Evolutionary conservation across 176 grass and related monocot species (phyloP).

Genomic region (Cenchrus americanus): DNA sequence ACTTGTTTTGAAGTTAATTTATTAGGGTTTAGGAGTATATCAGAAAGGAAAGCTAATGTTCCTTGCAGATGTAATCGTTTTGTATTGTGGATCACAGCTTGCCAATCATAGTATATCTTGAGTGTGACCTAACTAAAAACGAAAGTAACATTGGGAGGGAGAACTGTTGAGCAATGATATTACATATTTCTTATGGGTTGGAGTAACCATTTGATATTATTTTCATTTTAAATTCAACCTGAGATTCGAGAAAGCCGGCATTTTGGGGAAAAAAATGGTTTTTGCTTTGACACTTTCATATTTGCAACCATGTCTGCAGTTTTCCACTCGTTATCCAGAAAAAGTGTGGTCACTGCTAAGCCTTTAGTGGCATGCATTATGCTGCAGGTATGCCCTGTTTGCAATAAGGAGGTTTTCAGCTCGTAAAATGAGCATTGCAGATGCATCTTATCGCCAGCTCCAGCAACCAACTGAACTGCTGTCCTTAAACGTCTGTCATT

Average conservation of each 20-base stretch:
- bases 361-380: slow-evolving; percentile 18
- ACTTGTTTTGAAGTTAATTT: slow-evolving; percentile 1
- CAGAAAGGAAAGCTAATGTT: background rate
- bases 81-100: background rate
- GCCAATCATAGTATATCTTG: background rate
- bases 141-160: background rate
- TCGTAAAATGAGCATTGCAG: slow-evolving; percentile 39
- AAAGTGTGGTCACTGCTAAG: slow-evolving; percentile 5
- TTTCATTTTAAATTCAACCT: background rate
- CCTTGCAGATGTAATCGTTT: background rate
- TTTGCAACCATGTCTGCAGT: background rate
- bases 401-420: slow-evolving; percentile 69
- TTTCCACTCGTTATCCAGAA: slow-evolving; percentile 4
- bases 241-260: too few relatives aligned
- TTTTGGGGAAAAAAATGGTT: background rate
- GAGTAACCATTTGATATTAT: background rate
- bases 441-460: slow-evolving; percentile 13
- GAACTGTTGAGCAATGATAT: background rate
- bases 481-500: too few relatives aligned
- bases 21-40: background rate
- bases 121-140: background rate
- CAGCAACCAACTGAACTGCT: background rate
- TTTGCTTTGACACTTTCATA: background rate
- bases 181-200: background rate
- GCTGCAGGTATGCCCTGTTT: slow-evolving; percentile 79